Evolutionary conservation across 441 rosid species (phyloP), one percentile per base, ranked within the genome.

Genomic region (Omphalea diandra): DNA sequence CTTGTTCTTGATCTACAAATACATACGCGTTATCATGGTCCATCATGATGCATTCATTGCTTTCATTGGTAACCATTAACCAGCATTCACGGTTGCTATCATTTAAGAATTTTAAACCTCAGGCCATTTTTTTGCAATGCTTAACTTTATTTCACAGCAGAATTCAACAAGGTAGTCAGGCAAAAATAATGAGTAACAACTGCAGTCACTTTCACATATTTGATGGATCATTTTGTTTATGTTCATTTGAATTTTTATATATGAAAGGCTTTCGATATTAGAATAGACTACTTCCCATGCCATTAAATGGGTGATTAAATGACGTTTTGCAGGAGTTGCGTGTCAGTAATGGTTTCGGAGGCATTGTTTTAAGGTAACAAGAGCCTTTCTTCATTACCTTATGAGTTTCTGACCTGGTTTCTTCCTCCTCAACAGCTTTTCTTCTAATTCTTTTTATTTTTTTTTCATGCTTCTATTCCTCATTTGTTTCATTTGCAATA

Each of bases 331-430:
- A 95, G 99, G 99, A 90, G 80, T 73, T 95, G 68, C 92, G 95
- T 0, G 93, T 92, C 54, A 84, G 77, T 75, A 81, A 83, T 71
- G 92, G 95, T 62, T 95, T 95, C 54, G 92, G 99, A 14, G 99
- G 98, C 61, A 78, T 95, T 79, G 94, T 83, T 79, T 76, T 95
- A 76, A 95, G 99, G 98, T 95, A 83, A 73, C 26, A 60, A 41
- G 61, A 41, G 8, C 55, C 52, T 40, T 74, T 61, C 40, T 54
- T 63, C 27, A 50, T 56, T 70, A 20, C 36, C 18, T 36, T 57
- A 8, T 66, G 20, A 8, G n/a, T 38, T 62, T 62, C 20, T 63
- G n/a, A 24, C 26, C 8, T 18, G 11, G 36, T 43, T 63, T 26
- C 11, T 63, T 17, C 33, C 22, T 22, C 46, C 24, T 38, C 17